Percentiles rank a stretch among this genome's conserved stretches.
These are phyloP conservation scores for Metschnikowia bowlesiae DNA, from an alignment of 805 yeast genomes.

Conservation along the genomic window DNA sequence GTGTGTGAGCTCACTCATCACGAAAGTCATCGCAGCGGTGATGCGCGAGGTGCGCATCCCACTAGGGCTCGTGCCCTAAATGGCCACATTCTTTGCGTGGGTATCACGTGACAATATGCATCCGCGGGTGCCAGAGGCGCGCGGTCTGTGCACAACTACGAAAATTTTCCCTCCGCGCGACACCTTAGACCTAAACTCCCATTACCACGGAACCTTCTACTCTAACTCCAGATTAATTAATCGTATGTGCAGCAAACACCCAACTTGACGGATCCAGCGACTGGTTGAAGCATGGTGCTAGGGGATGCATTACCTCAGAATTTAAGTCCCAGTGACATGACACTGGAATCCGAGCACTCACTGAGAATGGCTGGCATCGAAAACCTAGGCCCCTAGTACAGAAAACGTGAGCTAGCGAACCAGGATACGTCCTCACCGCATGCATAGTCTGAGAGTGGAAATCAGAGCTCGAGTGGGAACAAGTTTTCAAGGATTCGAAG, in stretches of 20 bases:
- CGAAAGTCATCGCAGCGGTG: slow-evolving; percentile 1
- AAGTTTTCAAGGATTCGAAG: no score
- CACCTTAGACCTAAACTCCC: background rate
- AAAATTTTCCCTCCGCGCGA: slow-evolving; percentile 14
- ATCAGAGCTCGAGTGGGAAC: no score
- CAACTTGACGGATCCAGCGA: background rate
- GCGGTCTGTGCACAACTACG: slow-evolving; percentile 7
- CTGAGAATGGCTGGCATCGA: no score
- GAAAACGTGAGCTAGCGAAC: no score
- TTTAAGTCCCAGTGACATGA: no score
- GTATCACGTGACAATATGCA: background rate
- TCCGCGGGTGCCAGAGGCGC: background rate
- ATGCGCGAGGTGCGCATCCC: slow-evolving; percentile 6
- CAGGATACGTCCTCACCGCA: no score
- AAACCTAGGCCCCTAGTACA: no score
- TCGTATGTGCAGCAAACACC: slow-evolving; percentile 3
- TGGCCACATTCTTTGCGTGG: background rate
- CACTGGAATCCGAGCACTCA: no score
- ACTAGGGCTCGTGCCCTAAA: slow-evolving; percentile 12
- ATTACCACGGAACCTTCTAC: slow-evolving; percentile 2
- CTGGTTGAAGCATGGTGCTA: no score
- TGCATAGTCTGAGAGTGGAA: no score
- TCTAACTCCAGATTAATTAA: slow-evolving; percentile 10
- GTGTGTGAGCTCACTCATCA: background rate
- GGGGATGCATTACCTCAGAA: no score